A percentile compares a stretch with the other conserved stretches of the same genome.
Evolutionary conservation across 352 stramenopile genomes (phyloP).

Genomic region (Globisporangium middletonii): DNA sequence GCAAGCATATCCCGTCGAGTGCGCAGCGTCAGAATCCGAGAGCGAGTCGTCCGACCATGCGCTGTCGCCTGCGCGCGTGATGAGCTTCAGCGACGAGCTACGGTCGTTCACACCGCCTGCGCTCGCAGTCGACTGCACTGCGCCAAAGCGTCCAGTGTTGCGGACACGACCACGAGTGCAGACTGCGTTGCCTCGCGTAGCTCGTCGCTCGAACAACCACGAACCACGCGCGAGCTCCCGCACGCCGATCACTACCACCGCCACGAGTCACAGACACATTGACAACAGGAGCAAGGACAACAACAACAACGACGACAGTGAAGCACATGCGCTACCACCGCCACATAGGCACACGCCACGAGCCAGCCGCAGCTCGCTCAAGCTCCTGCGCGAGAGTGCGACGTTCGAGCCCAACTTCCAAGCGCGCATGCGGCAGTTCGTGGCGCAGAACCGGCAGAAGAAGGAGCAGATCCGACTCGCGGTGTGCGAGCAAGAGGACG

Average conservation of each 20-base stretch:
- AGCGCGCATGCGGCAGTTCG: conserved; percentile 43
- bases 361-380: conserved; percentile 23
- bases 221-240: background rate
- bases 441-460: conserved; percentile 30
- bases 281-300: background rate
- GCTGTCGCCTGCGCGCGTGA: background rate
- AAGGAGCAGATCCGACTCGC: conserved; percentile 41
- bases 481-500: conserved; percentile 23
- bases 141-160: background rate
- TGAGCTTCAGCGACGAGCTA: conserved; percentile 17
- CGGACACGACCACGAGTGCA: background rate
- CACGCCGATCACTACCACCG: too few species aligned
- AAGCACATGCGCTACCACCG: too few species aligned
- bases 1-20: background rate
- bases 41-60: background rate
- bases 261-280: background rate
- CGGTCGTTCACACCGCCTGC: conserved; percentile 6
- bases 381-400: conserved; percentile 34
- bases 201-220: background rate
- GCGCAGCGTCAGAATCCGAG: background rate
- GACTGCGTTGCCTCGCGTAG: background rate
- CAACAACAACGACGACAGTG: background rate
- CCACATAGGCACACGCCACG: conserved; percentile 1
- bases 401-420: conserved; percentile 65
- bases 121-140: background rate